phyloP scores from a whole-genome alignment of 495 filamentous ascomycete species.

The Echria macrotheca region DNA sequence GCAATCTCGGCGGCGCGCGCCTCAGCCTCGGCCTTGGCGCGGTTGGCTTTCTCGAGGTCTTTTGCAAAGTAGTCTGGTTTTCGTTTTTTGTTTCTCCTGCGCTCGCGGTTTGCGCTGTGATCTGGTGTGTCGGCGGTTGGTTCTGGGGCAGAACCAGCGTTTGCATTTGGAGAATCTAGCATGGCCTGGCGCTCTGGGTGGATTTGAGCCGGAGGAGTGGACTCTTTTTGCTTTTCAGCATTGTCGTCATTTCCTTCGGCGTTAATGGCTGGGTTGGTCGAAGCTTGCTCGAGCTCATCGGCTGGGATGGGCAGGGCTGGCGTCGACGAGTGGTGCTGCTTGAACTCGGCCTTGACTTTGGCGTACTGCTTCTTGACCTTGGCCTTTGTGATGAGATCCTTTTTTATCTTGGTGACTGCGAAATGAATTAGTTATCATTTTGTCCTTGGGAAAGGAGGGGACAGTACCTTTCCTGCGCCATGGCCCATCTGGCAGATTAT shows the following conservation, averaged over 20 bases:
- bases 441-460: constrained; percentile 6
- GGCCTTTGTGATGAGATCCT: constrained; percentile 83
- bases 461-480: constrained; percentile 78
- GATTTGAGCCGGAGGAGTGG: constrained; percentile 42
- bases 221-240: constrained; percentile 14
- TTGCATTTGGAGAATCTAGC: neutral
- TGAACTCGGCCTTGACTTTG: constrained; percentile 64
- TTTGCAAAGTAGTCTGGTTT: constrained; percentile 70
- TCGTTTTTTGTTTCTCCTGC: constrained; percentile 30
- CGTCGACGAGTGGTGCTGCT: constrained; percentile 15
- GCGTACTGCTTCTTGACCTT: constrained; percentile 91
- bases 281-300: constrained; percentile 4
- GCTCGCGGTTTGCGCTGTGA: constrained; percentile 6
- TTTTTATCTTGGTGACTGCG: constrained; percentile 85
- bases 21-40: constrained; percentile 59
- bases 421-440: too few relatives aligned
- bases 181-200: constrained; percentile 68
- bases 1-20: constrained; percentile 52
- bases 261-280: neutral
- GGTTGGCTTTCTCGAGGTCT: constrained; percentile 65
- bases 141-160: too few relatives aligned
- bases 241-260: constrained; percentile 19
- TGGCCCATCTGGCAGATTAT: constrained; percentile 86
- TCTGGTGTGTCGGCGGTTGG: neutral
- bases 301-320: constrained; percentile 8